Evolutionary conservation across 2,329 filamentous ascomycete species (phyloP), one percentile per base, ranked within the genome.

Genomic region (Zopfia rhizophila): DNA sequence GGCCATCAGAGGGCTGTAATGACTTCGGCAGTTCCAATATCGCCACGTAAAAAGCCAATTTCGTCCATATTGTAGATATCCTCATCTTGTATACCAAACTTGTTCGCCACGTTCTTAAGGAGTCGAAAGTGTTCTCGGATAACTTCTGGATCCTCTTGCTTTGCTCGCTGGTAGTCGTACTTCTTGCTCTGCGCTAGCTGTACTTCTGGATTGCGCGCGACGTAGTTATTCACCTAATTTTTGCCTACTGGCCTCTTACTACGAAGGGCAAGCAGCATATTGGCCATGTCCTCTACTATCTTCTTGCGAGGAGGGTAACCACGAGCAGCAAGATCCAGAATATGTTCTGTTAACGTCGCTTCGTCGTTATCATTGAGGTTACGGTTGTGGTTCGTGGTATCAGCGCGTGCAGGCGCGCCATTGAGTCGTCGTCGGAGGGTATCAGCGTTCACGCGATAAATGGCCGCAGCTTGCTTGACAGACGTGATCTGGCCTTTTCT

Each of bases 231-330:
- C 8, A n/a, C 24, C 24, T n/a, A 27, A 27, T 27, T n/a, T n/a
- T 27, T 27, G n/a, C 24, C 24, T 8, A 27, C 24, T 8, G n/a
- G n/a, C n/a, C 8, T 8, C 24, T 8, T n/a, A n/a, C n/a, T n/a
- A 27, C 24, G 24, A 8, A 27, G 8, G 24, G n/a, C 8, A 8
- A 27, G 24, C 24, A 27, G 24, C n/a, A 8, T 8, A 27, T 27
- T 27, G n/a, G 24, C 24, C 24, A 27, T 27, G n/a, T 27, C n/a
- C n/a, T 27, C 24, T n/a, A 27, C 24, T n/a, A 45, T 41, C 21
- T 43, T 31, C 33, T 13, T 51, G 22, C 21, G 41, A 18, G 21
- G 54, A 45, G 2, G 37, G 8, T 19, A 41, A 23, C 5, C 37
- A n/a, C n/a, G n/a, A n/a, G n/a, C n/a, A n/a, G n/a, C n/a, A n/a